These are phyloP conservation scores for Chlamydomonas urium DNA, from an alignment of 139 green algal genomes.

Conservation along the genomic window DNA sequence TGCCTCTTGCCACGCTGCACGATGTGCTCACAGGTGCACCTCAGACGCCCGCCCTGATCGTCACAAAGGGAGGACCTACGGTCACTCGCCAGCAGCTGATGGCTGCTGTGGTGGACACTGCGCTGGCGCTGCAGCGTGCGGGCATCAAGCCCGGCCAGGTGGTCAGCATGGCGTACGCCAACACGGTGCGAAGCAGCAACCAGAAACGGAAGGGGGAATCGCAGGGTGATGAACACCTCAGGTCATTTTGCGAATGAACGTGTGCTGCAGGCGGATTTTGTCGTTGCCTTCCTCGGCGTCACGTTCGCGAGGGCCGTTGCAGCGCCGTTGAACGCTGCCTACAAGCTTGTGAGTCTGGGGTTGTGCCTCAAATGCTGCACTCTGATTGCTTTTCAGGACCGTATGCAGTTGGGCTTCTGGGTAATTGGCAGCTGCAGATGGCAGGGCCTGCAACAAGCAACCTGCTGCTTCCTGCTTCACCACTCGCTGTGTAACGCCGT, in stretches of 20 bases:
- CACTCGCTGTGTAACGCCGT: too few relatives aligned
- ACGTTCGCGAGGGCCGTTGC: constrained; percentile 53
- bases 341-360: constrained; percentile 51
- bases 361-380: too few relatives aligned
- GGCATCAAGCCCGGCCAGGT: constrained; percentile 55
- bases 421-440: too few relatives aligned
- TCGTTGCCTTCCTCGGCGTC: constrained; percentile 63
- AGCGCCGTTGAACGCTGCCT: constrained; percentile 67
- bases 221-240: too few relatives aligned
- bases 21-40: constrained; percentile 10
- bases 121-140: background rate
- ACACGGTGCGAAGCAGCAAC: constrained; percentile 66
- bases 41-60: background rate
- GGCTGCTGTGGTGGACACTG: constrained; percentile 4
- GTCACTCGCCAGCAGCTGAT: background rate
- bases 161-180: constrained; percentile 57
- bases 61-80: background rate
- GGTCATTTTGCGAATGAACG: too few relatives aligned
- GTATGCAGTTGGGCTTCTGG: too few relatives aligned
- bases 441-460: too few relatives aligned
- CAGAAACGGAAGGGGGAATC: too few relatives aligned
- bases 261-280: constrained; percentile 57
- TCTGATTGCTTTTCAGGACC: too few relatives aligned
- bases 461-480: too few relatives aligned
- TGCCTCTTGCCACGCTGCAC: constrained; percentile 5